Evolutionary conservation across 2,329 filamentous ascomycete species (phyloP), one percentile per base, ranked within the genome.

Genomic region (Colletotrichum kahawae): DNA sequence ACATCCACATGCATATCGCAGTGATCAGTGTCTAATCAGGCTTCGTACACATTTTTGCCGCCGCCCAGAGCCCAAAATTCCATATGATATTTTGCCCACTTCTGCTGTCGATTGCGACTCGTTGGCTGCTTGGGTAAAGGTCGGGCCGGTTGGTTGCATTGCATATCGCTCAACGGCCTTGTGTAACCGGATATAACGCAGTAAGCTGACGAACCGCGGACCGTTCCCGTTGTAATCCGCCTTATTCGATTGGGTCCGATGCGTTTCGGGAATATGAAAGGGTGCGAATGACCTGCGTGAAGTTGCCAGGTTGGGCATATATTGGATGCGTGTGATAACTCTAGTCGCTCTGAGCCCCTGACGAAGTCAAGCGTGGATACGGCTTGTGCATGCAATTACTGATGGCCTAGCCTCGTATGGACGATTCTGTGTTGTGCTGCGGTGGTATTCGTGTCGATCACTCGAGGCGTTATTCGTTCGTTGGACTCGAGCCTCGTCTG

Each of bases 361-460:
- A 21, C 2, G n/a, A 48, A 21, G 1, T 4, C n/a, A 6, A 48
- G 5, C 2, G n/a, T 48, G 10, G 0, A 48, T 48, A 21, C 0
- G 0, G 43, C 43, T 48, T 48, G n/a, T n/a, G 43, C 43, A 48
- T 48, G 43, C 0, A 48, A 1, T 48, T 48, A 48, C 10, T 48
- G 43, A 48, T 21, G 1, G n/a, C 43, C 43, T n/a, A 48, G 43
- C n/a, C 10, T 48, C n/a, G 43, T 48, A 2, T 21, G 43, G 43
- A 48, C 0, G 4, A 48, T 10, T 48, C 1, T 48, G 43, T 48
- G 43, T 21, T 48, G 43, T 48, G 43, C 9, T 48, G 43, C 1
- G n/a, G n/a, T 48, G n/a, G 10, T 2, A 48, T 21, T 48, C n/a
- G 1, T 48, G 43, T 1, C 43, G 43, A 48, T 48, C 43, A 48